Base-by-base conservation (phyloP, 2,329 filamentous ascomycete genomes). In the Lachnellula hyalina region DNA sequence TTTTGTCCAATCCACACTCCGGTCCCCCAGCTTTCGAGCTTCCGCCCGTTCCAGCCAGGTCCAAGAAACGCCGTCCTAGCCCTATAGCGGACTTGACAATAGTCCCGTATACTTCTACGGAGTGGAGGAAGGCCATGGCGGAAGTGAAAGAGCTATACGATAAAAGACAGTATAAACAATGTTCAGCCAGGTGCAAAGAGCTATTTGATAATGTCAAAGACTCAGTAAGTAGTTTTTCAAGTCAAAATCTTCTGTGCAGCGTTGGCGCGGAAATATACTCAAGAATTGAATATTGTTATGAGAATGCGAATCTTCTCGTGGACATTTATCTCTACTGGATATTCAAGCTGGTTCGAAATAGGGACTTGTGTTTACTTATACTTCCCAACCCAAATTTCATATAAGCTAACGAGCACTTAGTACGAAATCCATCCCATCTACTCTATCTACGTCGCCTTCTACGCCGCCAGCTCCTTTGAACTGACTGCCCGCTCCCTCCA, bases 401-500 rank as follows among this genome's bases (percentile, higher is more conserved):
- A 23, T 9, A 48, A 42, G 44, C 59, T 59, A 51, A 57, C 47
- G 23, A 21, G 12, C 6, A 25, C 32, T 36, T 42, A 66, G 61
- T 58, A 60, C 45, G 49, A 59, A 49, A 53, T 61, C 34, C 64
- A 68, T 34, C 63, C 67, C 34, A 50, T 69, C 4, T 63, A 68
- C 52, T 61, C 55, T 12, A 64, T 69, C 12, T 68, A 66, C 44
- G 49, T 70, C 8, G 61, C 56, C n/a, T 70, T 68, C 52, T 69
- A 65, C 50, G 61, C 63, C 15, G 68, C 66, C 6, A 61, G 57
- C 19, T 66, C 61, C 17, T 51, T 68, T 17, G 66, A 70, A 52
- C 57, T 64, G 35, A 62, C 56, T 14, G 66, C 67, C 12, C 58
- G 59, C 3, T 54, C 58, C 17, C 60, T 68, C 7, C 55, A 64